Evolutionary conservation across 345 rosid species (phyloP).

Genomic region (Eucalyptus lansdowneana): DNA sequence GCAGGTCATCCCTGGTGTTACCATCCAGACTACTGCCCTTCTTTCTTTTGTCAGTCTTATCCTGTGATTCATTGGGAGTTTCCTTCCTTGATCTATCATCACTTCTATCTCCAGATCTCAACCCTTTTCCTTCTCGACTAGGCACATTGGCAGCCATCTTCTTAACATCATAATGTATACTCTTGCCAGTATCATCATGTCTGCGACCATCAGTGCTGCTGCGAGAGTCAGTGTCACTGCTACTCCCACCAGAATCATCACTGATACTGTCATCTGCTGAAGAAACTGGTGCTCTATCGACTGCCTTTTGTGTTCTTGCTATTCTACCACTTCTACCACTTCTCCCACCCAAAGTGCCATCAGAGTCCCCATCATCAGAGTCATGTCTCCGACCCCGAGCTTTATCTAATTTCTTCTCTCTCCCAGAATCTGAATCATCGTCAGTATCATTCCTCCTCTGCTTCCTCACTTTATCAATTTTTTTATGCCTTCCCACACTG

Average conservation of each 20-base stretch:
- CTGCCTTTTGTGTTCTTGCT: neutral
- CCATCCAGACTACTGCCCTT: neutral
- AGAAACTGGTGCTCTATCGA: neutral
- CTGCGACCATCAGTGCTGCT: slow-evolving; percentile 3
- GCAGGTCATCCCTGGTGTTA: neutral
- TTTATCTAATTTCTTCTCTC: neutral
- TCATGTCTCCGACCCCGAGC: neutral
- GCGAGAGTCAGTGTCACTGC: slow-evolving; percentile 1
- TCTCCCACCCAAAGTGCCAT: neutral
- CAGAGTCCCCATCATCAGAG: slow-evolving; percentile 9
- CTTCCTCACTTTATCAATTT: neutral
- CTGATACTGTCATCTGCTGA: neutral
- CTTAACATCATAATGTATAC: neutral
- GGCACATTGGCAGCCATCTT: neutral
- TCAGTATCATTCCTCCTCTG: neutral
- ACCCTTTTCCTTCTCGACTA: neutral
- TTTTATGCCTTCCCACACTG: neutral
- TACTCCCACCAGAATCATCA: neutral
- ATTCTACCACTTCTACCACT: neutral
- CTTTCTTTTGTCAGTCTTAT: neutral
- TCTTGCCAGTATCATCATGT: neutral
- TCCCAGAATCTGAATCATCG: neutral
- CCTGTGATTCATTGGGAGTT: neutral
- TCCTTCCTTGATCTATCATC: neutral
- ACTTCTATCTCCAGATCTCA: neutral